Percentiles rank a stretch among this genome's conserved stretches.
These are phyloP conservation scores for Biscogniauxia marginata DNA, from an alignment of 2,329 filamentous ascomycete species.

Conservation along the genomic window DNA sequence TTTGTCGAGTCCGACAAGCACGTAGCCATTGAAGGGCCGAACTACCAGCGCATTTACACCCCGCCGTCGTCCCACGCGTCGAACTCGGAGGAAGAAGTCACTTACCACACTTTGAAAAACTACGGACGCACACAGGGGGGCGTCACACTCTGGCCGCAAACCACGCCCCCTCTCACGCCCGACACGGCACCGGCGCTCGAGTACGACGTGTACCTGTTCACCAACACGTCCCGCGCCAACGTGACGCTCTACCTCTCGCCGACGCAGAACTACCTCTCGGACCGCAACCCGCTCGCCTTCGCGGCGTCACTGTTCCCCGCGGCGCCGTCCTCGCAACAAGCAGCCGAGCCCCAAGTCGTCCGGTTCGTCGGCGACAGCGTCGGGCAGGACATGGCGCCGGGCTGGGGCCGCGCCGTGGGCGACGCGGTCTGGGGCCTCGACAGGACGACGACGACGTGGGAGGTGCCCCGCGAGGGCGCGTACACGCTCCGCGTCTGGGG, in stretches of 20 bases:
- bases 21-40: constrained; percentile 53
- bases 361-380: constrained; percentile 42
- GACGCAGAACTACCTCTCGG: constrained; percentile 51
- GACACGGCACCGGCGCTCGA: constrained; percentile 54
- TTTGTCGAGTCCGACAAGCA: constrained; percentile 63
- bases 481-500: constrained; percentile 53
- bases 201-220: constrained; percentile 63
- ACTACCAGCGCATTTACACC: constrained; percentile 45
- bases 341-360: constrained; percentile 33
- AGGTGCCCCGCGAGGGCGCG: constrained; percentile 40
- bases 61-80: constrained; percentile 17
- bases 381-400: constrained; percentile 40
- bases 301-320: constrained; percentile 35
- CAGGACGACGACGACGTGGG: constrained; percentile 45
- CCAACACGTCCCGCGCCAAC: constrained; percentile 42
- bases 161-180: constrained; percentile 48
- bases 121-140: constrained; percentile 60
- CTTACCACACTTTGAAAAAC: constrained; percentile 51
- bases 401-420: constrained; percentile 44
- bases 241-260: constrained; percentile 53
- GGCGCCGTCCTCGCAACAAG: constrained; percentile 19
- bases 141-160: constrained; percentile 54
- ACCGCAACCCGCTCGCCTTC: constrained; percentile 42
- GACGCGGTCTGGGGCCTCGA: constrained; percentile 47
- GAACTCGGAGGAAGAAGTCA: constrained; percentile 33